Evolutionary conservation across 257 asterid genomes (phyloP), one percentile per base, ranked within the genome.

Genomic region (Jaltomata sinuosa): DNA sequence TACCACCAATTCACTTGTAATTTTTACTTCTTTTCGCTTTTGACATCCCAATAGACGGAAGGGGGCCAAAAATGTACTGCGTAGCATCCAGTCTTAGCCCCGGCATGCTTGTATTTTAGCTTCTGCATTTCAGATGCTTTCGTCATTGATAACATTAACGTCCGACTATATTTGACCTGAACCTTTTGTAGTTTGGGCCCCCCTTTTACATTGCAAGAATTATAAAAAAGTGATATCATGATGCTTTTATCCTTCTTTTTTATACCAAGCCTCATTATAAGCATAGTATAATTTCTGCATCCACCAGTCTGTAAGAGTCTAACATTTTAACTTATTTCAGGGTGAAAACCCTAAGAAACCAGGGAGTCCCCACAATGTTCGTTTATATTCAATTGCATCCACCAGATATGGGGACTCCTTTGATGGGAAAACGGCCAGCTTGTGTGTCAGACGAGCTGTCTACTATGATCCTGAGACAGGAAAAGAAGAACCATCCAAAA

Each of bases 331-430:
- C 38, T 81, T 47, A 31, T 87, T 87, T 72, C 90, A 94, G 98
- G 98, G 98, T 22, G 98, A 96, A 89, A 94, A 94, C 84, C 99
- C 99, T 3, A 93, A 94, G 87, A 96, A 94, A 87, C 97, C 98
- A 36, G 99, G 98, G n/a, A 90, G 82, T 47, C 97, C 98, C 31
- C 90, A 96, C 84, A 96, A 89, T 87, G 98, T 96, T 85, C 93
- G 98, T 80, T 88, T 94, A 71, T 96, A 93, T 76, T 93, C 99
- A 61, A 96, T 96, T 90, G 98, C 98, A 83, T 96, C 99, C 31
- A 91, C 98, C 55, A 88, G 99, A 86, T 95, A 96, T 81, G 98
- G 98, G 8, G 98, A 96, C 91, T 87, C 57, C 80, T 94, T 96
- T 82, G 98, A 94, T 86, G 98, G 97, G 29, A 96, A 91, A 90